Evolutionary conservation across 305 asterid species (phyloP).

Genomic region (Solanum hybrid): DNA sequence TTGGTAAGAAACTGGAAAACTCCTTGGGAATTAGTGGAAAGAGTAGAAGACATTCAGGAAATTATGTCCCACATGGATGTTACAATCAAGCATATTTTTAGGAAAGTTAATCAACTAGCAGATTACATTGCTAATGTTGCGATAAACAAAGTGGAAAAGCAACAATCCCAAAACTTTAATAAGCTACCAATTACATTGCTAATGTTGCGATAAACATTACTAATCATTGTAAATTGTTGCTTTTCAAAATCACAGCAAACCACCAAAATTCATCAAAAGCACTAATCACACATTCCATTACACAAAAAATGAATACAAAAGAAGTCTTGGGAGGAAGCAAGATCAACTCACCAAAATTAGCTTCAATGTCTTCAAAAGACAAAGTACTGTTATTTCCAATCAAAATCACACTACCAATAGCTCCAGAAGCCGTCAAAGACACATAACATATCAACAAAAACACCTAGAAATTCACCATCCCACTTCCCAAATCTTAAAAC

Average conservation of each 20-base stretch:
- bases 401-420: slow-evolving; percentile 48
- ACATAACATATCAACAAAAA: slow-evolving; percentile 25
- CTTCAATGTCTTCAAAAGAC: slow-evolving; percentile 68
- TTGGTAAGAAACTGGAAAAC: too few relatives aligned
- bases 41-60: too few relatives aligned
- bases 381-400: slow-evolving; percentile 39
- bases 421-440: slow-evolving; percentile 33
- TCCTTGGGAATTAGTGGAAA: too few relatives aligned
- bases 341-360: slow-evolving; percentile 73
- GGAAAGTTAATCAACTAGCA: too few relatives aligned
- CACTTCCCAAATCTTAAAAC: neutral
- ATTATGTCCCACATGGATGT: too few relatives aligned
- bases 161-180: too few relatives aligned
- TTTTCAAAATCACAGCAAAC: neutral
- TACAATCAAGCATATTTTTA: too few relatives aligned
- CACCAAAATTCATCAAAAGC: slow-evolving; percentile 2
- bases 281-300: neutral
- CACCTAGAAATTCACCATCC: slow-evolving; percentile 44
- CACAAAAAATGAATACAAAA: neutral
- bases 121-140: too few relatives aligned
- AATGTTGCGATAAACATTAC: too few relatives aligned
- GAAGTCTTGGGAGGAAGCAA: neutral
- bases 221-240: too few relatives aligned
- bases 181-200: too few relatives aligned
- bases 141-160: too few relatives aligned